Evolutionary conservation across 2,329 filamentous ascomycete species (phyloP).

Genomic region (Trichoderma sp.): DNA sequence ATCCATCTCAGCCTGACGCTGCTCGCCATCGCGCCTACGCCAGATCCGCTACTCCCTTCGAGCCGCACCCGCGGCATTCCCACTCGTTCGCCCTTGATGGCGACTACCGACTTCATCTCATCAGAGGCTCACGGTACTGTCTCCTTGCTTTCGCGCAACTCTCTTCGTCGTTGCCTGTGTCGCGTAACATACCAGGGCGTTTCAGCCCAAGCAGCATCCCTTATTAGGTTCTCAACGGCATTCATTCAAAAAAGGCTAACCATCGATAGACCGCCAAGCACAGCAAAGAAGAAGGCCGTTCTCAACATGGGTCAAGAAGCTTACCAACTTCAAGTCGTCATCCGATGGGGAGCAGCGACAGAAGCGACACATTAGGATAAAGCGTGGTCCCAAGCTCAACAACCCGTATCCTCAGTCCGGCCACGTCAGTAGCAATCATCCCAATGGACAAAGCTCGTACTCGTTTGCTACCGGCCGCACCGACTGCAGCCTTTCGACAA

Average conservation of each 20-base stretch:
- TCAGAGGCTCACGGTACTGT: conserved; percentile 49
- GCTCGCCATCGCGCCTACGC: conserved; percentile 5
- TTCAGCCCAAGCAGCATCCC: conserved; percentile 19
- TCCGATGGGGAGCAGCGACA: conserved; percentile 59
- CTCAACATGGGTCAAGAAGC: conserved; percentile 89
- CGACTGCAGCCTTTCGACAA: conserved; percentile 57
- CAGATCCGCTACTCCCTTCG: conserved; percentile 4
- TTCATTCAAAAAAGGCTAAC: conserved; percentile 38
- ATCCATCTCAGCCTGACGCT: conserved; percentile 16
- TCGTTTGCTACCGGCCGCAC: conserved; percentile 62
- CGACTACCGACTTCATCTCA: conserved; percentile 44
- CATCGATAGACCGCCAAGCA: conserved; percentile 63
- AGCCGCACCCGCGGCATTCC: conserved; percentile 18
- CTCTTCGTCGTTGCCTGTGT: not conserved
- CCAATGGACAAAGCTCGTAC: conserved; percentile 51
- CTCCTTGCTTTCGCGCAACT: conserved; percentile 11
- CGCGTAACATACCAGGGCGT: not conserved
- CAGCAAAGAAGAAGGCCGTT: conserved; percentile 81
- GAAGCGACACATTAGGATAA: conserved; percentile 52
- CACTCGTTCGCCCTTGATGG: conserved; percentile 37
- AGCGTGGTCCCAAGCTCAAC: conserved; percentile 69
- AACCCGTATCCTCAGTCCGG: conserved; percentile 91
- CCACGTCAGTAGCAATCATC: conserved; percentile 45
- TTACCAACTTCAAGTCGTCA: conserved; percentile 81
- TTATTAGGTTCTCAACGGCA: not conserved